phyloP scores from a whole-genome alignment of 176 grass and related monocot species.

The Lolium multiflorum region DNA sequence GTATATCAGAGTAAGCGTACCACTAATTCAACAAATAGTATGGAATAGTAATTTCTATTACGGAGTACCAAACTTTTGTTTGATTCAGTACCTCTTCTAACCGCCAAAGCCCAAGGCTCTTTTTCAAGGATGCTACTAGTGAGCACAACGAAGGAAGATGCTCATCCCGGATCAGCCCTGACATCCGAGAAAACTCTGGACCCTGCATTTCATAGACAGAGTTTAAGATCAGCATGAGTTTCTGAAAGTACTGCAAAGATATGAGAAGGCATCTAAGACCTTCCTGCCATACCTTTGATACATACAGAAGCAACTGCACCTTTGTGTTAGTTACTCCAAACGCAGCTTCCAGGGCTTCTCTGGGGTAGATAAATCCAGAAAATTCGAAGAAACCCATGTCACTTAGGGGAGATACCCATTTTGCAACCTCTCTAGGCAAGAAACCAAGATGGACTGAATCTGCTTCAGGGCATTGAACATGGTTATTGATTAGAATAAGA shows the following conservation, averaged over 20 bases:
- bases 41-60: not conserved
- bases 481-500: constrained; percentile 15
- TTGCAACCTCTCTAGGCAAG: constrained; percentile 86
- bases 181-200: constrained; percentile 71
- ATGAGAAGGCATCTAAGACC: constrained; percentile 28
- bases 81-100: constrained; percentile 69
- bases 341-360: constrained; percentile 77
- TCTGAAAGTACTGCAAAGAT: constrained; percentile 7
- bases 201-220: constrained; percentile 61
- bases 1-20: constrained; percentile 6
- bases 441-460: constrained; percentile 87
- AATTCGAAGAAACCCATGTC: constrained; percentile 77
- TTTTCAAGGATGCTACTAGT: constrained; percentile 69
- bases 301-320: constrained; percentile 63
- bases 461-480: constrained; percentile 42
- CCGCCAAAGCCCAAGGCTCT: constrained; percentile 76
- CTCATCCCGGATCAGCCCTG: constrained; percentile 56
- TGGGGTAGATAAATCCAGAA: constrained; percentile 89
- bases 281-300: constrained; percentile 67
- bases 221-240: constrained; percentile 43
- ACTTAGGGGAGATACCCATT: constrained; percentile 90
- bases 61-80: not conserved
- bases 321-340: constrained; percentile 60
- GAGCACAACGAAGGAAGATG: constrained; percentile 73
- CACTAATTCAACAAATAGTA: constrained; percentile 33